Evolutionary conservation across 768 basidiomycete genomes (phyloP).

Genomic region (Pisolithus microcarpus): DNA sequence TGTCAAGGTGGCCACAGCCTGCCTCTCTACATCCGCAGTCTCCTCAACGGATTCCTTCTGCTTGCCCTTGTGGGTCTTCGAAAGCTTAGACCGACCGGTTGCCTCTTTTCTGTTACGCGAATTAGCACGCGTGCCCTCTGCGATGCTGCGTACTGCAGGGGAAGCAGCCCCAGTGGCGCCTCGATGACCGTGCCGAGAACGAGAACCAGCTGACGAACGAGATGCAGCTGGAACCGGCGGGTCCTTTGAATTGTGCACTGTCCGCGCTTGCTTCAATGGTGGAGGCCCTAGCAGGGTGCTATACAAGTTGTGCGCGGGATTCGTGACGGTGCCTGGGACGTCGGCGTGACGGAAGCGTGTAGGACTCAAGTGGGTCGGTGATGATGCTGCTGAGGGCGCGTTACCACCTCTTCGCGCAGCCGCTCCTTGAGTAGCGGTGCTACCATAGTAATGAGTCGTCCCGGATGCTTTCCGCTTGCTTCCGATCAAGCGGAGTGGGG

Average conservation of each 20-base stretch:
- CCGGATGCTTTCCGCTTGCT: constrained; percentile 48
- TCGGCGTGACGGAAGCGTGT: constrained; percentile 38
- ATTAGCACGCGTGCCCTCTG: constrained; percentile 42
- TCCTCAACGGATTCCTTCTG: constrained; percentile 33
- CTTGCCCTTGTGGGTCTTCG: constrained; percentile 42
- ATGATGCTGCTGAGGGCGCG: constrained; percentile 28
- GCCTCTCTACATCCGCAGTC: constrained; percentile 59
- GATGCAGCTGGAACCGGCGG: constrained; percentile 52
- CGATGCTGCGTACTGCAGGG: constrained; percentile 34
- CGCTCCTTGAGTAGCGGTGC: constrained; percentile 44
- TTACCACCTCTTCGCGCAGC: constrained; percentile 35
- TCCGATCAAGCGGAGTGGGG: constrained; percentile 47
- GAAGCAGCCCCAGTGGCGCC: constrained; percentile 3
- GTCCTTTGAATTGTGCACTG: constrained; percentile 68
- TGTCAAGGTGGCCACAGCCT: constrained; percentile 76
- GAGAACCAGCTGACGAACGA: constrained; percentile 30
- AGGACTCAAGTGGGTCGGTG: constrained; percentile 13
- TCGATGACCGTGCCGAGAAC: constrained; percentile 15
- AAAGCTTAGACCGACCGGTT: constrained; percentile 27
- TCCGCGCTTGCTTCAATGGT: constrained; percentile 68
- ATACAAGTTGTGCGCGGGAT: constrained; percentile 56
- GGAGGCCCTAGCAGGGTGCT: constrained; percentile 71
- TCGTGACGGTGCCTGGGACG: constrained; percentile 29
- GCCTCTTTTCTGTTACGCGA: constrained; percentile 37
- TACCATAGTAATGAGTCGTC: constrained; percentile 42